These are phyloP conservation scores for Flaveria brownii DNA, from an alignment of 129 eudicot species.

Conservation along the genomic window DNA sequence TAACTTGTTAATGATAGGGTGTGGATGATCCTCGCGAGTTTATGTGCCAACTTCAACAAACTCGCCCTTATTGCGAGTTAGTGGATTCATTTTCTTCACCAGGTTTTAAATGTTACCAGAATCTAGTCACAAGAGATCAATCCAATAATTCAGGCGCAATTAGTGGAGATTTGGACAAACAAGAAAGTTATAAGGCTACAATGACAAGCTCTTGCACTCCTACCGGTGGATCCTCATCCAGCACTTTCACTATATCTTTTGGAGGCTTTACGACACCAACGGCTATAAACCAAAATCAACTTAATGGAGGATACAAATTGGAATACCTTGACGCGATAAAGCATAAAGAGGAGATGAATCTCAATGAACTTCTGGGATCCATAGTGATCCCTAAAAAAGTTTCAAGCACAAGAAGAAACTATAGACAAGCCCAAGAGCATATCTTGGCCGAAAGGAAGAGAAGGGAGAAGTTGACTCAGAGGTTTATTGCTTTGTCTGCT, in stretches of 20 bases:
- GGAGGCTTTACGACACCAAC: slow-evolving; percentile 26
- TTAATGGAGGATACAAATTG: slow-evolving; percentile 22
- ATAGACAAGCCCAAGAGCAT: slow-evolving; percentile 40
- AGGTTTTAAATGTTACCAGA: slow-evolving; percentile 22
- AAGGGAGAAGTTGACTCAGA: slow-evolving; percentile 40
- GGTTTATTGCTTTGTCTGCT: slow-evolving; percentile 30
- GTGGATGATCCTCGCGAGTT: slow-evolving; percentile 20
- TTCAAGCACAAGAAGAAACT: slow-evolving; percentile 29
- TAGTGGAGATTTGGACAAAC: slow-evolving; percentile 3
- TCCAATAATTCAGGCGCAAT: slow-evolving; percentile 11
- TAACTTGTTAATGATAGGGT: slow-evolving; percentile 22
- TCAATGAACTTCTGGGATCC: slow-evolving; percentile 34
- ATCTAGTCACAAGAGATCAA: slow-evolving; percentile 17
- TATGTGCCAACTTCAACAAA: slow-evolving; percentile 24
- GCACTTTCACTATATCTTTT: slow-evolving; percentile 36
- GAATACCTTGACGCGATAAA: slow-evolving; percentile 8
- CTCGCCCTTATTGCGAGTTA: slow-evolving; percentile 14
- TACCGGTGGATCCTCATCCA: slow-evolving; percentile 30
- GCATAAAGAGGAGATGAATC: slow-evolving; percentile 30
- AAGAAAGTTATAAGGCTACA: slow-evolving; percentile 18
- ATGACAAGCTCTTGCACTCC: slow-evolving; percentile 25
- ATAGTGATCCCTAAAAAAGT: slow-evolving; percentile 27
- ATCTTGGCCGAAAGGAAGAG: slow-evolving; percentile 40
- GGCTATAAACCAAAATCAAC: slow-evolving; percentile 16
- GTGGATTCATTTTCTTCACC: slow-evolving; percentile 26